Evolutionary conservation across 179 eudicot genomes (phyloP).

Genomic region (Heliamphora pulchella): DNA sequence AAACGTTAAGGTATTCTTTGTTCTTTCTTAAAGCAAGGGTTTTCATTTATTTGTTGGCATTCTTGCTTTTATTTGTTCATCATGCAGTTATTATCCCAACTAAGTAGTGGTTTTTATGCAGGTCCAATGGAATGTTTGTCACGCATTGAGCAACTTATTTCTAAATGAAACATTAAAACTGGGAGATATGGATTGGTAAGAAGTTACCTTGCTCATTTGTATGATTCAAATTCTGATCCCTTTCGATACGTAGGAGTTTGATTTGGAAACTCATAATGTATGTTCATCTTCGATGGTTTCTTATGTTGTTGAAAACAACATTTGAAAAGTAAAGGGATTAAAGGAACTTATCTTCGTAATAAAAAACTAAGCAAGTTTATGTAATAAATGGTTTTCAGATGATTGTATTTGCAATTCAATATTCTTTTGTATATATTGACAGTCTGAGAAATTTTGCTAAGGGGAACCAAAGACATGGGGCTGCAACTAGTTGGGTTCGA

Average conservation of each 20-base stretch:
- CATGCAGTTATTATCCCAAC: not conserved
- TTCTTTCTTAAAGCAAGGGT: constrained; percentile 7
- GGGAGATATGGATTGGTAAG: constrained; percentile 73
- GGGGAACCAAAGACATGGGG: not conserved
- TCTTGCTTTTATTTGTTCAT: not conserved
- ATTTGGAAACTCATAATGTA: not conserved
- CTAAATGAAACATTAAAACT: constrained; percentile 57
- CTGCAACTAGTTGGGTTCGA: not conserved
- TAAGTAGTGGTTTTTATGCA: constrained; percentile 27
- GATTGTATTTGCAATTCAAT: not conserved
- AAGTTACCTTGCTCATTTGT: constrained; percentile 4
- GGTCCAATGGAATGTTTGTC: constrained; percentile 99
- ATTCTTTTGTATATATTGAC: not conserved
- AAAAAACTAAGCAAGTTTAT: not conserved
- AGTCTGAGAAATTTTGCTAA: not conserved
- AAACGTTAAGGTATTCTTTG: constrained; percentile 73
- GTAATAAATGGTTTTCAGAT: not conserved
- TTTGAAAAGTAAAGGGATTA: not conserved
- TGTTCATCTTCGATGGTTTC: not conserved
- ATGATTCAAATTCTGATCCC: not conserved
- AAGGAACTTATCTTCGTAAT: not conserved
- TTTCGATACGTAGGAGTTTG: not conserved
- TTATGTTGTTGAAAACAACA: not conserved
- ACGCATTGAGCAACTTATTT: constrained; percentile 86
- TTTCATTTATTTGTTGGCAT: not conserved